Conservation (phyloP, 148 eudicot species). For the Drosera capensis region DNA sequence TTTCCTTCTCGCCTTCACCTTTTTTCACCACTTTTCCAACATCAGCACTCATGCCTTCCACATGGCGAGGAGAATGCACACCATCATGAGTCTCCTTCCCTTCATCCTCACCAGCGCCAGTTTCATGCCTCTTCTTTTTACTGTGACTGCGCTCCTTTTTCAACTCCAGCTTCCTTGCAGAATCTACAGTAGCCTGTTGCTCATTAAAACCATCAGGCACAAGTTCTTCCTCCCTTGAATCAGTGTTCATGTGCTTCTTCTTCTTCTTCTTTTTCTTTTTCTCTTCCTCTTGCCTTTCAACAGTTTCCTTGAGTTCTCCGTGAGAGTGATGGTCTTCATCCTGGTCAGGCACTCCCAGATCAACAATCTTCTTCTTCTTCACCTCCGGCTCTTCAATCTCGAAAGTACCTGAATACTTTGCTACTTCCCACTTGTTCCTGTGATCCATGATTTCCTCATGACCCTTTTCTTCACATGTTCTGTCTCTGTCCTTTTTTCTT, state of each 20-base stretch:
- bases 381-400: too few species aligned
- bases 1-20: not conserved
- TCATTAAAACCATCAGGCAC: not conserved
- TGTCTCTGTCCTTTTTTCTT: too few species aligned
- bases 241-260: not conserved
- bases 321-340: too few species aligned
- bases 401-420: too few species aligned
- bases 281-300: not conserved
- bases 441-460: not conserved
- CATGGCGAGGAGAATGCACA: too few species aligned
- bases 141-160: not conserved
- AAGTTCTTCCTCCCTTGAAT: not conserved
- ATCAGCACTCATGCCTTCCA: not conserved
- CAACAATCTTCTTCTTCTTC: not conserved
- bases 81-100: too few species aligned
- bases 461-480: not conserved
- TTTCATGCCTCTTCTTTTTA: not conserved
- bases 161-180: not conserved
- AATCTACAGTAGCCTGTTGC: not conserved
- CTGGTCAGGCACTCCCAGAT: not conserved
- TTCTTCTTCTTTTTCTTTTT: not conserved
- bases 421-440: not conserved
- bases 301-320: too few species aligned
- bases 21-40: not conserved
- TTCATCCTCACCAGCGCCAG: too few species aligned